Evolutionary conservation across 2,329 filamentous ascomycete species (phyloP).

Genomic region (Arthrinium puccinioides): DNA sequence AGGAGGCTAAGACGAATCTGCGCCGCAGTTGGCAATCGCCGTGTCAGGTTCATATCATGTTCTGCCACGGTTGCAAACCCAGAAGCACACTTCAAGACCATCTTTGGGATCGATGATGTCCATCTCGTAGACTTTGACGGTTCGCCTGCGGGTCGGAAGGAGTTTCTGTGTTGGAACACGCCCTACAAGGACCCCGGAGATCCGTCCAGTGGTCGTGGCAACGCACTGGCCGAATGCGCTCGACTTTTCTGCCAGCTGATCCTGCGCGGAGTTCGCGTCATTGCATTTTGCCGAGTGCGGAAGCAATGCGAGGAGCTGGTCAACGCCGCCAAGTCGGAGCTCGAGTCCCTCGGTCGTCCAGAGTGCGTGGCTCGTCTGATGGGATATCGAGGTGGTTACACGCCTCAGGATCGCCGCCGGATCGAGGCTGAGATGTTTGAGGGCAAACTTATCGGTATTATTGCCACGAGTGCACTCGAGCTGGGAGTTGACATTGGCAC

Average conservation of each 20-base stretch:
- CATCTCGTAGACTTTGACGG: conserved; percentile 84
- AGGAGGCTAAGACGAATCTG: conserved; percentile 79
- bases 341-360: conserved; percentile 62
- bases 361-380: conserved; percentile 79
- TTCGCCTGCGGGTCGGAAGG: conserved; percentile 84
- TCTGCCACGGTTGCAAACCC: conserved; percentile 96
- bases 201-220: conserved; percentile 77
- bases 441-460: conserved; percentile 83
- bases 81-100: conserved; percentile 79
- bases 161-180: conserved; percentile 97
- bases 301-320: conserved; percentile 84
- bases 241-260: conserved; percentile 86
- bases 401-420: conserved; percentile 75
- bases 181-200: conserved; percentile 87
- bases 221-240: conserved; percentile 78
- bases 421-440: conserved; percentile 98
- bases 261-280: conserved; percentile 79
- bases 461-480: conserved; percentile 89
- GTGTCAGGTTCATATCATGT: conserved; percentile 87
- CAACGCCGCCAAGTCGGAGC: conserved; percentile 69
- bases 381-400: conserved; percentile 94
- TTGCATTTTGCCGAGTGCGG: conserved; percentile 84
- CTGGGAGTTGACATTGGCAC: conserved; percentile 93
- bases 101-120: conserved; percentile 84
- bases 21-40: conserved; percentile 78